phyloP scores from a whole-genome alignment of 2,329 filamentous ascomycete species.

The Colletotrichum tofieldiae region DNA sequence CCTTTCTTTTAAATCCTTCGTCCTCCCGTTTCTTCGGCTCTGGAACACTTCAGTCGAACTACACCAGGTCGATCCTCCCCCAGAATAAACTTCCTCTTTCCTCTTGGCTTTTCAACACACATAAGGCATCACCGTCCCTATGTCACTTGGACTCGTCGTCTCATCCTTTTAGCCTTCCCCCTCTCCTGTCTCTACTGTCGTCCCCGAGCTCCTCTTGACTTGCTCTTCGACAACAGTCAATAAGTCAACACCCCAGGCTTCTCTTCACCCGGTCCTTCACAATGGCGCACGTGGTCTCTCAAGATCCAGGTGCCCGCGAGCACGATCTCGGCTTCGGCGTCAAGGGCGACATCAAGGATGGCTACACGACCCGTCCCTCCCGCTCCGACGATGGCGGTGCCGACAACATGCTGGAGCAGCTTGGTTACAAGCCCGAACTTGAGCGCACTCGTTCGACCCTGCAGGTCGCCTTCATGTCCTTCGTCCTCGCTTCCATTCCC shows the following conservation, averaged over 20 bases:
- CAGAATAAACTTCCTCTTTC: conserved; percentile 9
- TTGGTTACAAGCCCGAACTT: conserved; percentile 79
- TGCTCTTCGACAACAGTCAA: conserved; percentile 14
- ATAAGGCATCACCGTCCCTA: conserved; percentile 28
- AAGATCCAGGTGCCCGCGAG: conserved; percentile 43
- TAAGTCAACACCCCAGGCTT: neutral
- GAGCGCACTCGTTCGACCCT: conserved; percentile 76
- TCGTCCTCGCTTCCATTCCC: conserved; percentile 81
- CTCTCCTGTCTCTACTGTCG: neutral
- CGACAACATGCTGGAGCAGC: conserved; percentile 74
- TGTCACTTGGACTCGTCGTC: conserved; percentile 32
- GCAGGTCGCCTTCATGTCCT: conserved; percentile 83
- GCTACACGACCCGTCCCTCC: conserved; percentile 42
- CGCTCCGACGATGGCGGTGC: conserved; percentile 61
- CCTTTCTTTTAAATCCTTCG: conserved; percentile 37
- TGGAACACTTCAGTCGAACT: conserved; percentile 14
- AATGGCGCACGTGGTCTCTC: conserved; percentile 42
- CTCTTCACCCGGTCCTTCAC: neutral
- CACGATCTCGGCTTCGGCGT: conserved; percentile 35
- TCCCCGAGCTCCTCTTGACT: conserved; percentile 1
- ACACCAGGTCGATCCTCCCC: conserved; percentile 19
- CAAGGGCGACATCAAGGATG: conserved; percentile 38
- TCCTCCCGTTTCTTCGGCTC: conserved; percentile 31
- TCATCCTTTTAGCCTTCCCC: conserved; percentile 23
- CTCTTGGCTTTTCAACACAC: conserved; percentile 10